Evolutionary conservation across 192 early-diverging fungal species (phyloP), one percentile per base, ranked within the genome.

Genomic region (Gaertneriomyces sp.): DNA sequence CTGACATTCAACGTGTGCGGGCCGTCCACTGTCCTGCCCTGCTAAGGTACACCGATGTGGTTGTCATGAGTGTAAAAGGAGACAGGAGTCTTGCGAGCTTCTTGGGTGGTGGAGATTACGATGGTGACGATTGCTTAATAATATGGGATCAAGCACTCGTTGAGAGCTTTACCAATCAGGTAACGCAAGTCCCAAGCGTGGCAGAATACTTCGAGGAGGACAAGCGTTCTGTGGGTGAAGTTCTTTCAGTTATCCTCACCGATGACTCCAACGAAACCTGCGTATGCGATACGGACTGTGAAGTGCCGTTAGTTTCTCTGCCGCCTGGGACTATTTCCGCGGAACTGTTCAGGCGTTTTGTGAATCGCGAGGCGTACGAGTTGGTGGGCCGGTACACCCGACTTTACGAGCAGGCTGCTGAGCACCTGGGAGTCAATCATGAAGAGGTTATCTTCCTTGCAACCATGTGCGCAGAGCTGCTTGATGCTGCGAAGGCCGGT

Each of bases 31-130:
- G 9, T n/a, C 44, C 64, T 12, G 16, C n/a, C 9, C 42, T 64
- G 63, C 33, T 16, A 7, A 1, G 7, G 11, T 64, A 58, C 53
- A 19, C 20, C 12, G 42, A 64, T 56, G 63, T 64, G 12, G 33
- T 64, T 58, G 40, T 64, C 40, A 41, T 56, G n/a, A n/a, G 25
- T 25, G 53, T 64, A 9, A 16, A 58, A 1, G 63, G 52, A 8
- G 40, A 19, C 2, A 19, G 3, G 4, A 42, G 52, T 7, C 42
- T 64, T 12, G 63, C 63, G 39, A 42, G 46, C 16, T 3, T 20
- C 8, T 43, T 64, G 16, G 63, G 46, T 11, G 63, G 63, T 2
- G 63, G 63, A 11, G 63, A 64, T 42, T 64, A 64, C 53, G 63
- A 64, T 64, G 63, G 63, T 42, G 63, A 64, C 38, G 63, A 64